Percentiles rank a stretch among this genome's conserved stretches.
phyloP scores from a whole-genome alignment of 371 early-diverging fungal genomes.

The Mortierella sp. region DNA sequence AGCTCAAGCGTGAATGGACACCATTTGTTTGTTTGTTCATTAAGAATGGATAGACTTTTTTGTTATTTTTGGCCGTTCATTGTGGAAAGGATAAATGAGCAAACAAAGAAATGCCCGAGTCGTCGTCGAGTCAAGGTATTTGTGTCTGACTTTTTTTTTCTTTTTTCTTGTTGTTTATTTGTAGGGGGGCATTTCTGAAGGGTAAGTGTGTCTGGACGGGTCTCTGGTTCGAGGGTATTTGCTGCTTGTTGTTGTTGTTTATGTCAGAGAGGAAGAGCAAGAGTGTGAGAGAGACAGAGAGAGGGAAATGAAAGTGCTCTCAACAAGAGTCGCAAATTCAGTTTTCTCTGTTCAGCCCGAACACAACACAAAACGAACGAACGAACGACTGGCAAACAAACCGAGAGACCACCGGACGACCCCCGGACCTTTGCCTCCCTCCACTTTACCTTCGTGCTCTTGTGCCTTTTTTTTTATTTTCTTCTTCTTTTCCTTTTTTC shows the following conservation, averaged over 20 bases:
- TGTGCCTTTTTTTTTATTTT: background rate
- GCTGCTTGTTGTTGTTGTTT: background rate
- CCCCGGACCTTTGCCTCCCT: background rate
- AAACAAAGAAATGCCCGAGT: background rate
- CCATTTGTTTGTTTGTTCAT: background rate
- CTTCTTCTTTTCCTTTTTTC: background rate
- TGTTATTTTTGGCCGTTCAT: background rate
- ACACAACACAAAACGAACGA: background rate
- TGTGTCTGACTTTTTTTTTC: background rate
- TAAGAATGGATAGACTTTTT: background rate
- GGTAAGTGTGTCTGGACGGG: background rate
- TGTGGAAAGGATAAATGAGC: background rate
- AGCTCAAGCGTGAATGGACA: background rate
- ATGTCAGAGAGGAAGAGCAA: background rate
- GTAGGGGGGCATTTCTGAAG: background rate
- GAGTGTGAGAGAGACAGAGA: background rate
- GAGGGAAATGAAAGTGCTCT: slow-evolving; percentile 3
- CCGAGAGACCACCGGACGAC: background rate
- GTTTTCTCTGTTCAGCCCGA: background rate
- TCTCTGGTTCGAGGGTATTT: background rate
- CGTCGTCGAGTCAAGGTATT: background rate
- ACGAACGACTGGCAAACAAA: background rate
- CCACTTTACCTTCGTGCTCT: background rate
- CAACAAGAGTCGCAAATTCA: background rate
- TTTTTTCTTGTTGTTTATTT: background rate